Evolutionary conservation across 805 yeast species (phyloP).

Genomic region (Alloascoidea africana): DNA sequence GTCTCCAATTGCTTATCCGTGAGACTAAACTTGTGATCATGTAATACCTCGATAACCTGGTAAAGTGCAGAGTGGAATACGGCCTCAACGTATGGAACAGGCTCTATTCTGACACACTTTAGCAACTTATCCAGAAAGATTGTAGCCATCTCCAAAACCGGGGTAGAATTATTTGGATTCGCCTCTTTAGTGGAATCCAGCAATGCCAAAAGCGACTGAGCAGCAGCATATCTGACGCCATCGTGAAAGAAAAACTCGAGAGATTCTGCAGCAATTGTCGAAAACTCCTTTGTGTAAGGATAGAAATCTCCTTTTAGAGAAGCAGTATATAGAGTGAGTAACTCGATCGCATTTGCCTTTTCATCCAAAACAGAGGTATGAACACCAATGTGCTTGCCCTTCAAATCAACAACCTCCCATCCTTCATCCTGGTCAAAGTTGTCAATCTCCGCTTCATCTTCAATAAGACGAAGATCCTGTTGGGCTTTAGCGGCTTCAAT

Average conservation of each 20-base stretch:
- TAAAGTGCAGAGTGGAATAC: slow-evolving; percentile 63
- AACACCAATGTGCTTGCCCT: slow-evolving; percentile 88
- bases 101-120: slow-evolving; percentile 57
- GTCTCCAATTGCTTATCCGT: slow-evolving; percentile 36
- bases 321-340: slow-evolving; percentile 71
- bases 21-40: slow-evolving; percentile 36
- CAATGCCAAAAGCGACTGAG: slow-evolving; percentile 67
- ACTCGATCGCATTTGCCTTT: slow-evolving; percentile 83
- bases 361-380: slow-evolving; percentile 93
- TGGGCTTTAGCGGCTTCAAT: slow-evolving; percentile 74
- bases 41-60: slow-evolving; percentile 51
- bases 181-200: slow-evolving; percentile 43
- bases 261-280: slow-evolving; percentile 63
- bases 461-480: slow-evolving; percentile 79
- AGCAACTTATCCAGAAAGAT: slow-evolving; percentile 53
- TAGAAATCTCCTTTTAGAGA: slow-evolving; percentile 71
- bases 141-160: slow-evolving; percentile 57
- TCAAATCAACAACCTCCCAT: slow-evolving; percentile 86
- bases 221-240: slow-evolving; percentile 87
- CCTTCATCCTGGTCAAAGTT: slow-evolving; percentile 74
- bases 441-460: slow-evolving; percentile 74
- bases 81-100: slow-evolving; percentile 68
- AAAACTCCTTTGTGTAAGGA: slow-evolving; percentile 69
- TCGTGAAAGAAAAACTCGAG: slow-evolving; percentile 84
- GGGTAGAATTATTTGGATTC: slow-evolving; percentile 31